phyloP scores from a whole-genome alignment of 2,329 filamentous ascomycete species.

The Onygenales sp. region DNA sequence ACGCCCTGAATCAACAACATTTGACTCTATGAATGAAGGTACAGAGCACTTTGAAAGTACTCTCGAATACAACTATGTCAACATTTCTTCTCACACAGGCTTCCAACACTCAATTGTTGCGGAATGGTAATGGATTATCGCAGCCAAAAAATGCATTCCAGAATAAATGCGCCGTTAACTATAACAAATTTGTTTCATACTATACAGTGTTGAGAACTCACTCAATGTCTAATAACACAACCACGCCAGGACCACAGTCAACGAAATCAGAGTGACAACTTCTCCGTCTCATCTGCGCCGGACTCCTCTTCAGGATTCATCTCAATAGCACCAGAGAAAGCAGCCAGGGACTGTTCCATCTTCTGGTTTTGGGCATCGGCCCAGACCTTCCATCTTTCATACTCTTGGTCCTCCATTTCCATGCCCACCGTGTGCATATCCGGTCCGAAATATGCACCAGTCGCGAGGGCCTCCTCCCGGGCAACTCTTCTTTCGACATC shows the following conservation, averaged over 20 bases:
- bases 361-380: constrained; percentile 47
- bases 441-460: constrained; percentile 83
- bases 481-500: constrained; percentile 77
- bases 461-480: constrained; percentile 73
- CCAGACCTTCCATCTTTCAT: constrained; percentile 79
- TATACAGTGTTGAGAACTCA: not conserved
- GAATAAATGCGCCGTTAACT: not conserved
- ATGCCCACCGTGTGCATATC: constrained; percentile 65
- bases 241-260: not conserved
- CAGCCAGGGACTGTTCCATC: constrained; percentile 38
- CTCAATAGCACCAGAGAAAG: constrained; percentile 23
- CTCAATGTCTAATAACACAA: not conserved
- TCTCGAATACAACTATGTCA: too few species aligned
- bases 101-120: too few species aligned
- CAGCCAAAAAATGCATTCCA: not conserved
- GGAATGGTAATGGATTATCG: not conserved
- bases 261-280: not conserved
- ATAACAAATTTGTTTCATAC: not conserved
- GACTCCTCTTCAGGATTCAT: not conserved
- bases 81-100: too few species aligned
- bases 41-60: too few species aligned
- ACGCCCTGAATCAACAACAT: too few species aligned
- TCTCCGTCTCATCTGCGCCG: constrained; percentile 5
- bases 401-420: constrained; percentile 69
- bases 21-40: too few species aligned